Evolutionary conservation across 805 yeast species (phyloP).

Genomic region (Priceomyces medius): DNA sequence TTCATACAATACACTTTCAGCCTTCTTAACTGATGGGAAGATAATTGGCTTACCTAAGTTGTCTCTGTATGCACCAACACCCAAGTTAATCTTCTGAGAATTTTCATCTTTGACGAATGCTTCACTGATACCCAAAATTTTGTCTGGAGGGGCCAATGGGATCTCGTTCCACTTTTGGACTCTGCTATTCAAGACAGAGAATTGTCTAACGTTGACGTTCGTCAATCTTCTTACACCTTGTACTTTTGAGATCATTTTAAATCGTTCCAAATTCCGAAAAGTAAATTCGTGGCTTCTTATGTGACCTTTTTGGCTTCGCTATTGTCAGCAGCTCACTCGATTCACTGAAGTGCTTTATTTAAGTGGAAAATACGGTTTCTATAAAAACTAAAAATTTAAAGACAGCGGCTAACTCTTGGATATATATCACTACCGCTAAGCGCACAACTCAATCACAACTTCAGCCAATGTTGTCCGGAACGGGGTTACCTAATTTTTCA

Average conservation of each 20-base stretch:
- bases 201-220: constrained; percentile 7
- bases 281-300: too few relatives aligned
- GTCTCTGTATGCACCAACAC: constrained; percentile 94
- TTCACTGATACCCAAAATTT: constrained; percentile 77
- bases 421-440: constrained; percentile 1
- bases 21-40: constrained; percentile 69
- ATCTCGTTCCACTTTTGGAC: constrained; percentile 31
- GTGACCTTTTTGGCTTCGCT: too few relatives aligned
- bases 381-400: too few relatives aligned
- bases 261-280: neutral
- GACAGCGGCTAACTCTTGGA: neutral
- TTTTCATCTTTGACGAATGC: constrained; percentile 67
- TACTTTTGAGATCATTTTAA: constrained; percentile 9
- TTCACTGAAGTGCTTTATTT: too few relatives aligned
- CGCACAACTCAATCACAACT: neutral
- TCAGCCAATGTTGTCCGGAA: constrained; percentile 3
- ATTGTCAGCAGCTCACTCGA: too few relatives aligned
- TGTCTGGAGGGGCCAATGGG: constrained; percentile 74
- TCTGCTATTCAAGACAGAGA: constrained; percentile 10
- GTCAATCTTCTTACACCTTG: constrained; percentile 5
- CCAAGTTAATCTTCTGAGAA: constrained; percentile 59
- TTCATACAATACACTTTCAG: constrained; percentile 53
- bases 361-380: too few relatives aligned
- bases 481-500: constrained; percentile 1
- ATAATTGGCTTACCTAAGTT: constrained; percentile 86